These are phyloP conservation scores for Trametes cubensis DNA, from an alignment of 768 basidiomycete species.

Conservation along the genomic window DNA sequence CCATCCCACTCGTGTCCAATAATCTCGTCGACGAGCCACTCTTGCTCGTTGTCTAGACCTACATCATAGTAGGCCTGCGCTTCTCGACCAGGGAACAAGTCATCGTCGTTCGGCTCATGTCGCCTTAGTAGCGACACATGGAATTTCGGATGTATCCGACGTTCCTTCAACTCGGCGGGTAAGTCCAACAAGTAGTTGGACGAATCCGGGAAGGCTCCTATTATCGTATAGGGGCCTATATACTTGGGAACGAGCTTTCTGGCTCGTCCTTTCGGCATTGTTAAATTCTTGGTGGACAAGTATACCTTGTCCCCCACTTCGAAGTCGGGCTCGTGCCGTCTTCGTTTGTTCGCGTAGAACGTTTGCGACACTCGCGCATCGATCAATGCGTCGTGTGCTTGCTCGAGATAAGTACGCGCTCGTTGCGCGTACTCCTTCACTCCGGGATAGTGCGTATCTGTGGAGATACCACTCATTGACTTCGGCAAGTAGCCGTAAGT, in stretches of 20 bases:
- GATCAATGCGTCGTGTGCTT: constrained; percentile 44
- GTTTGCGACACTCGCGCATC: constrained; percentile 36
- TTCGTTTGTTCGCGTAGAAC: constrained; percentile 31
- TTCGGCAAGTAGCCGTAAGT: constrained; percentile 29
- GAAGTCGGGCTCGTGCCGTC: constrained; percentile 24
- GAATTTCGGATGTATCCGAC: constrained; percentile 39
- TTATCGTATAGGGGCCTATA: constrained; percentile 42
- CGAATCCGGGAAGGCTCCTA: constrained; percentile 20
- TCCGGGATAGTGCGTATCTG: constrained; percentile 17
- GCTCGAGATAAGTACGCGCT: constrained; percentile 29
- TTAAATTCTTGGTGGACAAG: constrained; percentile 41
- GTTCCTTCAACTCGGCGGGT: constrained; percentile 30
- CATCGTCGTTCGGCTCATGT: constrained; percentile 36
- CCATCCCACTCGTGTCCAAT: constrained; percentile 23
- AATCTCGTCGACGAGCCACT: constrained; percentile 33
- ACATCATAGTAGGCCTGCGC: constrained; percentile 39
- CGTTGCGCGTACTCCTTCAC: constrained; percentile 31
- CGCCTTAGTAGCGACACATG: constrained; percentile 38
- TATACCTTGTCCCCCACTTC: constrained; percentile 36
- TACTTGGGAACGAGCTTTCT: constrained; percentile 41
- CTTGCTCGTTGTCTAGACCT: constrained; percentile 37
- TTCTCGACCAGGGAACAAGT: constrained; percentile 38
- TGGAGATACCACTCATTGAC: neutral
- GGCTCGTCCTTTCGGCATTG: constrained; percentile 37
- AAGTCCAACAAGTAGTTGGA: constrained; percentile 38